These are phyloP conservation scores for Penicillium egyptiacum DNA, from an alignment of 495 filamentous ascomycete genomes.

Conservation along the genomic window DNA sequence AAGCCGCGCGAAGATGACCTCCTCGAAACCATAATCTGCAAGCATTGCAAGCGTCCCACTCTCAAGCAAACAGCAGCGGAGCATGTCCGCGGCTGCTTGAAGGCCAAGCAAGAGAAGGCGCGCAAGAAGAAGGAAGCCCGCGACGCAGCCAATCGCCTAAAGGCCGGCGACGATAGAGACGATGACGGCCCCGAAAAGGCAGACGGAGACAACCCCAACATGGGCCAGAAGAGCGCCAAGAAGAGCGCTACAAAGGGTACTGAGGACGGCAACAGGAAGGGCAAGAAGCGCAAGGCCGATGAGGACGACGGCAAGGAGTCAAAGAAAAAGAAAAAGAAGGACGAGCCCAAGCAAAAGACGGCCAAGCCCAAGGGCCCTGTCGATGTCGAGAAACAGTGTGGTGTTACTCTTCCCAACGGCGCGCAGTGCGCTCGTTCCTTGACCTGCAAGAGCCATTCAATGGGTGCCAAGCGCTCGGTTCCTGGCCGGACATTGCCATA, in stretches of 20 bases:
- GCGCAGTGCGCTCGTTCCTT: conserved; percentile 86
- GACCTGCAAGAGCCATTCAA: conserved; percentile 95
- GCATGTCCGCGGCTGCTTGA: conserved; percentile 69
- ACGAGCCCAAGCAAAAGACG: conserved; percentile 79
- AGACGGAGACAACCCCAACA: conserved; percentile 42
- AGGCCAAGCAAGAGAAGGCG: conserved; percentile 76
- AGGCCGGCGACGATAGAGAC: conserved; percentile 61
- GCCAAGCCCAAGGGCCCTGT: conserved; percentile 93
- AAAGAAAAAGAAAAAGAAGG: conserved; percentile 94
- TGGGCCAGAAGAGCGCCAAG: conserved; percentile 63
- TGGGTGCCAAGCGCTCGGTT: conserved; percentile 93
- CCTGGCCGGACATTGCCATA: conserved; percentile 90
- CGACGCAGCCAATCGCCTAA: conserved; percentile 63
- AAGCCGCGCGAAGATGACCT: conserved; percentile 66
- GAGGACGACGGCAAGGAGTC: conserved; percentile 67
- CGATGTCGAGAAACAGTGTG: conserved; percentile 96
- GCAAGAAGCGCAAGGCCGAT: conserved; percentile 93
- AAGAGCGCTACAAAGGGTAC: conserved; percentile 69
- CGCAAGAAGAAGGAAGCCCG: conserved; percentile 76
- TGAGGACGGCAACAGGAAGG: conserved; percentile 63
- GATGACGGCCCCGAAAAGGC: conserved; percentile 50
- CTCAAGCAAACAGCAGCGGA: conserved; percentile 58
- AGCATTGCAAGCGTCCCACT: conserved; percentile 76
- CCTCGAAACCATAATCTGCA: conserved; percentile 71
- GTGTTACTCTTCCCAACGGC: conserved; percentile 81